These are phyloP conservation scores for Penicillium coffeae DNA, from an alignment of 495 filamentous ascomycete species.

Conservation along the genomic window DNA sequence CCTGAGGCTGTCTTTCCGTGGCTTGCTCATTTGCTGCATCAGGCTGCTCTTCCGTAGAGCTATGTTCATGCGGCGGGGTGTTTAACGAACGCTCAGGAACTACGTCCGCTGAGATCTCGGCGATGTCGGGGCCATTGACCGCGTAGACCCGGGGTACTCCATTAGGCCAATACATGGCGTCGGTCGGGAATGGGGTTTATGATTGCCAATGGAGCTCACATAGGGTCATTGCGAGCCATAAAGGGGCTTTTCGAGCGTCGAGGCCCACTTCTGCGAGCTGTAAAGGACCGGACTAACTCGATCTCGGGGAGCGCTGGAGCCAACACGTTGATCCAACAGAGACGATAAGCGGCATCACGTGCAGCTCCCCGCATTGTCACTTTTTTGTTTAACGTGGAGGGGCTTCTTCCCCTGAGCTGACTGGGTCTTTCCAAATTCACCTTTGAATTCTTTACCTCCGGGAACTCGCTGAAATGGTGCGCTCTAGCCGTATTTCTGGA, in stretches of 20 bases:
- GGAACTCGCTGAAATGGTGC: constrained; percentile 17
- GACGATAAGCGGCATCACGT: constrained; percentile 30
- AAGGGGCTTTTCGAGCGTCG: background rate
- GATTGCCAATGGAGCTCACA: constrained; percentile 30
- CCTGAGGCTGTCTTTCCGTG: constrained; percentile 8
- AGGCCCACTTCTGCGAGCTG: background rate
- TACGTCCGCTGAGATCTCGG: constrained; percentile 38
- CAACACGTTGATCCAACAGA: constrained; percentile 17
- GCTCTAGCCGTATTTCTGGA: background rate
- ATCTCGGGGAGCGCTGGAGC: constrained; percentile 1
- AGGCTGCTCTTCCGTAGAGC: constrained; percentile 4
- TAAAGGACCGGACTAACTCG: background rate
- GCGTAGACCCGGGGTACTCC: constrained; percentile 87
- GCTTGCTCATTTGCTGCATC: constrained; percentile 7
- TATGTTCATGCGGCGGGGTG: background rate
- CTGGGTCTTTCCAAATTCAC: background rate
- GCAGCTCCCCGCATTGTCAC: constrained; percentile 25
- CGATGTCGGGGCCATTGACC: constrained; percentile 55
- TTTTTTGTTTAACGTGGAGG: constrained; percentile 6
- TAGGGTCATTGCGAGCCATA: constrained; percentile 36
- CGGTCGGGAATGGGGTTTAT: constrained; percentile 20
- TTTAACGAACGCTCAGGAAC: constrained; percentile 11
- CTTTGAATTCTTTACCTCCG: background rate
- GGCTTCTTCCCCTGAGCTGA: constrained; percentile 8
- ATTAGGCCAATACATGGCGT: constrained; percentile 96